A percentile compares a stretch with the other conserved stretches of the same genome.
Conservation (phyloP, 495 filamentous ascomycete species). For the Penicillium odoratum region DNA sequence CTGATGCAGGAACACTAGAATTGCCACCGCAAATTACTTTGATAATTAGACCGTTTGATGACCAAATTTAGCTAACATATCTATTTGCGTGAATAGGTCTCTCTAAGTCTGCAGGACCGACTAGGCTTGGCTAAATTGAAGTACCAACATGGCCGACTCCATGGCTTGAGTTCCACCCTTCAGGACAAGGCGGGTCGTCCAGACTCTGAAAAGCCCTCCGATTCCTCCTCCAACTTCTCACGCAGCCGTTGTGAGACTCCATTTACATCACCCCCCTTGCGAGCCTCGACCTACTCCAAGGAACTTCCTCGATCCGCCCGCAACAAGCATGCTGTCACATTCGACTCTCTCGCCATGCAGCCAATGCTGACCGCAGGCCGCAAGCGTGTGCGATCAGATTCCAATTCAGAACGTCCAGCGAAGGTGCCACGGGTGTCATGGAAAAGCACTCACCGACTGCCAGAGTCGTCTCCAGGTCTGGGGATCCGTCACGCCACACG, state of each 20-base stretch:
- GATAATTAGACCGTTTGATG: background rate
- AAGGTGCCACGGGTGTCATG: constrained; percentile 61
- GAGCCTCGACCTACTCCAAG: constrained; percentile 42
- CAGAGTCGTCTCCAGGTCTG: constrained; percentile 77
- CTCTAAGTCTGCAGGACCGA: constrained; percentile 84
- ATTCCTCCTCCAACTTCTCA: constrained; percentile 71
- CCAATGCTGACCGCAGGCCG: constrained; percentile 50
- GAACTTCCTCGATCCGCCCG: constrained; percentile 47
- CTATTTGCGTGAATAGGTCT: constrained; percentile 63
- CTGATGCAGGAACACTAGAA: constrained; percentile 4
- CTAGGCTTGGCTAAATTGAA: constrained; percentile 96
- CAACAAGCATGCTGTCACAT: constrained; percentile 50
- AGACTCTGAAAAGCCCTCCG: constrained; percentile 56
- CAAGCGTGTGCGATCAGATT: constrained; percentile 72
- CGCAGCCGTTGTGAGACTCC: constrained; percentile 49
- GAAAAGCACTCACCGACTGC: constrained; percentile 71
- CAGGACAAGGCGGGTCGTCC: constrained; percentile 52
- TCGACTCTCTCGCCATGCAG: constrained; percentile 46
- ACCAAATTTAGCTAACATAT: constrained; percentile 7
- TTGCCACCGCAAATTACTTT: background rate
- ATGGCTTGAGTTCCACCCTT: constrained; percentile 54
- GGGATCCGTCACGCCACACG: constrained; percentile 29
- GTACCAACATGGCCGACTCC: constrained; percentile 73
- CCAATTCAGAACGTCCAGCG: constrained; percentile 56
- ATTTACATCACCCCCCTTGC: constrained; percentile 44